phyloP scores from a whole-genome alignment of 2,329 filamentous ascomycete species.

The Monilinia fructigena region DNA sequence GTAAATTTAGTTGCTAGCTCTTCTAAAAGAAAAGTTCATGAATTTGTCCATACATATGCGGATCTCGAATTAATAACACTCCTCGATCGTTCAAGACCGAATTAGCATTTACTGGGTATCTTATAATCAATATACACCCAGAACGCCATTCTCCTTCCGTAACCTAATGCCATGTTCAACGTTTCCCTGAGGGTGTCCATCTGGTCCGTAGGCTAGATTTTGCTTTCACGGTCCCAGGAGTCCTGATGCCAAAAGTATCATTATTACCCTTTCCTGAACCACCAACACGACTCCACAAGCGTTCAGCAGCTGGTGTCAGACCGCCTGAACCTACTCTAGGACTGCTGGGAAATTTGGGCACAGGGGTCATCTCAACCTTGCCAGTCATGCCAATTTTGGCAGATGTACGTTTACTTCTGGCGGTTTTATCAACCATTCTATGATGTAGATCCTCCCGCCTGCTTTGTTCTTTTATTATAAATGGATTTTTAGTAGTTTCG shows the following conservation, averaged over 20 bases:
- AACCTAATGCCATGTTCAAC: neutral
- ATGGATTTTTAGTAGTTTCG: conserved; percentile 71
- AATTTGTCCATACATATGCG: neutral
- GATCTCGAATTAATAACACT: neutral
- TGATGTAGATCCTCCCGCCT: conserved; percentile 79
- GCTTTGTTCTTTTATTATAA: conserved; percentile 72
- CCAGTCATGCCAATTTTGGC: conserved; percentile 59
- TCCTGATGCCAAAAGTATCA: conserved; percentile 35
- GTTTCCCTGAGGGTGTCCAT: conserved; percentile 33
- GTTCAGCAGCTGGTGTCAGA: conserved; percentile 73
- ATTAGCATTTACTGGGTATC: conserved; percentile 13
- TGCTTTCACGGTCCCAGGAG: conserved; percentile 33
- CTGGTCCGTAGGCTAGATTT: conserved; percentile 35
- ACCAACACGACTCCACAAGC: conserved; percentile 63
- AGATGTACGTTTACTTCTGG: conserved; percentile 66
- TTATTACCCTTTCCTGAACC: conserved; percentile 39
- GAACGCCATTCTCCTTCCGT: conserved; percentile 2
- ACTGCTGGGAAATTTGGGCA: conserved; percentile 69
- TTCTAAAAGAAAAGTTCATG: neutral
- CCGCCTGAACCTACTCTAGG: conserved; percentile 52
- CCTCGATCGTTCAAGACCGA: neutral
- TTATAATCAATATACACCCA: conserved; percentile 3
- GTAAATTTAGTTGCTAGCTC: neutral
- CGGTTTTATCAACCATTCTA: conserved; percentile 79
- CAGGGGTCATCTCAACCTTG: conserved; percentile 57